phyloP scores from a whole-genome alignment of 345 rosid genomes.

The Mangifera indica region DNA sequence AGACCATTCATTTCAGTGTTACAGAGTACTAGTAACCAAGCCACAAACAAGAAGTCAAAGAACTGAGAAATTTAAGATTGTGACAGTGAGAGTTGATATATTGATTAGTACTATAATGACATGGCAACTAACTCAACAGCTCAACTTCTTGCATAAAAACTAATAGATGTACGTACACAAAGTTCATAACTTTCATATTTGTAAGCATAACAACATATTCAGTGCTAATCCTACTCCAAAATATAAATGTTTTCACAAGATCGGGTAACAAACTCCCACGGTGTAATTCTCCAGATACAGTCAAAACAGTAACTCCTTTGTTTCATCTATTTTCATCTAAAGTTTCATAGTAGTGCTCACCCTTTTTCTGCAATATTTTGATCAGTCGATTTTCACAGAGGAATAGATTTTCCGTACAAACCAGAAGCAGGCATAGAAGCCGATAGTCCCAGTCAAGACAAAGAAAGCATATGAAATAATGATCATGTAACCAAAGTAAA shows the following conservation, averaged over 20 bases:
- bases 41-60: neutral
- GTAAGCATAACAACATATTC: conserved; percentile 22
- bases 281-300: conserved; percentile 13
- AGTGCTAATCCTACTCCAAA: conserved; percentile 26
- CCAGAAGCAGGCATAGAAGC: conserved; percentile 98
- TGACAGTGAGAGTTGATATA: neutral
- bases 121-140: conserved; percentile 1
- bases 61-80: neutral
- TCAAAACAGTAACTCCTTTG: neutral
- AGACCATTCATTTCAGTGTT: too few species aligned
- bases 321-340: conserved; percentile 11
- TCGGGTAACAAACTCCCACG: conserved; percentile 13
- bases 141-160: conserved; percentile 18
- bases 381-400: conserved; percentile 89
- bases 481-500: conserved; percentile 91
- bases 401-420: conserved; percentile 93
- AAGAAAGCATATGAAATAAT: conserved; percentile 90
- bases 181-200: conserved; percentile 7
- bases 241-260: conserved; percentile 12
- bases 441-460: conserved; percentile 86
- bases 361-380: conserved; percentile 20
- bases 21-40: too few species aligned
- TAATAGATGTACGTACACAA: neutral
- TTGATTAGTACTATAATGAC: neutral
- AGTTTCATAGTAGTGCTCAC: neutral